Conservation (phyloP, 352 stramenopile species). For the Globisporangium emineosum region DNA sequence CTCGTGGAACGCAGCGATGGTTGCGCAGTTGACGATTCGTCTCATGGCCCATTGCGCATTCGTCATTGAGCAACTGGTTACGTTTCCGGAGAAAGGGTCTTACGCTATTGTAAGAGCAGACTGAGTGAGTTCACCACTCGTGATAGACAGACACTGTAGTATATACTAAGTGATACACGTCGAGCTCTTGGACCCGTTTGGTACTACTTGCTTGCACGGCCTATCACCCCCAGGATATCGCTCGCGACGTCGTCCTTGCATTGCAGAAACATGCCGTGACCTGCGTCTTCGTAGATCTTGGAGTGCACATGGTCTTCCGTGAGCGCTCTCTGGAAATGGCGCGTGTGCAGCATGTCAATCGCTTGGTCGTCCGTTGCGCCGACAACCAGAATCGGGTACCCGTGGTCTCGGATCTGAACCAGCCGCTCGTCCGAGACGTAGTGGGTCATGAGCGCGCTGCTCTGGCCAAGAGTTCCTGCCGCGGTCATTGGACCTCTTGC, state of each 20-base stretch:
- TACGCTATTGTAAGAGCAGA: no score
- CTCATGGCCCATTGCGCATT: no score
- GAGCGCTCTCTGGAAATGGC: neutral
- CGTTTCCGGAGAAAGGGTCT: no score
- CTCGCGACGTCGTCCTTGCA: neutral
- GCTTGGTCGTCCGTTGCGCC: neutral
- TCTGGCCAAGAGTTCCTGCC: constrained; percentile 24
- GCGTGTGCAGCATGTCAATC: neutral
- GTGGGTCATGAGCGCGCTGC: constrained; percentile 30
- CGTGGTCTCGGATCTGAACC: neutral
- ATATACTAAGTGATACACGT: no score
- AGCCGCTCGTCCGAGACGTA: constrained; percentile 42
- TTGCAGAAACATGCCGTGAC: neutral
- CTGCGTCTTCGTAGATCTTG: neutral
- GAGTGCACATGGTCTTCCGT: neutral
- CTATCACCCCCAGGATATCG: neutral
- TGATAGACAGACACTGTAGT: no score
- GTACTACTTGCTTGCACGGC: neutral
- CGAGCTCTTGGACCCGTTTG: no score
- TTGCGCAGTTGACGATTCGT: no score
- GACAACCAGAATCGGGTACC: neutral
- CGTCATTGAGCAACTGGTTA: no score
- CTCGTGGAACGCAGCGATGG: no score
- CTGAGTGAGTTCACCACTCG: no score
- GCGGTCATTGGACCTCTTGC: neutral